Conservation (phyloP, 371 early-diverging fungal species). For the Syncephalis plumigaleata region DNA sequence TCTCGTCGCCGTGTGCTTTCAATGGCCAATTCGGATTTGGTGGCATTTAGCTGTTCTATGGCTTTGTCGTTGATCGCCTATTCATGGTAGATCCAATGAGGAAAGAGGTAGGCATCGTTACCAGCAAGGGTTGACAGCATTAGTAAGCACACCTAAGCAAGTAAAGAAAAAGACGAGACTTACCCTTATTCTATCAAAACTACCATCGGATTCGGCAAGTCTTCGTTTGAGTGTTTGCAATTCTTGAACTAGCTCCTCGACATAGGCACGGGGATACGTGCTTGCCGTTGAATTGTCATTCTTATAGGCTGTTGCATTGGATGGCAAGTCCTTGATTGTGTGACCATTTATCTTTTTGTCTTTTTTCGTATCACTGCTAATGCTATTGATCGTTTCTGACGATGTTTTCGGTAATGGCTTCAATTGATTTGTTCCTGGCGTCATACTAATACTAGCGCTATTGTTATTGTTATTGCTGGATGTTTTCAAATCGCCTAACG, state of each 20-base stretch:
- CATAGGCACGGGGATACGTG: background rate
- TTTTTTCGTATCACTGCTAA: constrained; percentile 9
- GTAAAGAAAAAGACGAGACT: too few species aligned
- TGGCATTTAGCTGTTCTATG: too few species aligned
- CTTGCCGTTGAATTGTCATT: constrained; percentile 3
- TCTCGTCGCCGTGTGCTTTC: too few species aligned
- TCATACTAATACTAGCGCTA: too few species aligned
- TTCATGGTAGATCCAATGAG: too few species aligned
- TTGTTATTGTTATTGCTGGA: background rate
- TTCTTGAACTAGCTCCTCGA: constrained; percentile 5
- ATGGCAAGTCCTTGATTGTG: background rate
- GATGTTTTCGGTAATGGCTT: too few species aligned
- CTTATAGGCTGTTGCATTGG: background rate
- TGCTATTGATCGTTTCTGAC: background rate
- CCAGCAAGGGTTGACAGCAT: too few species aligned
- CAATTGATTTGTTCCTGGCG: too few species aligned
- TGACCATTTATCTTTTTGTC: constrained; percentile 4
- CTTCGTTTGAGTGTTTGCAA: constrained; percentile 5
- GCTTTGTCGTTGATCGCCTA: too few species aligned
- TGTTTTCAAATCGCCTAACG: background rate
- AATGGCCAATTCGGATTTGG: too few species aligned
- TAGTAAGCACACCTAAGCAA: too few species aligned
- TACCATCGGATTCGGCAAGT: constrained; percentile 6
- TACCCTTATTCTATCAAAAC: constrained; percentile 8
- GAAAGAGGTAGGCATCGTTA: too few species aligned